Evolutionary conservation across 306 rosid genomes (phyloP).

Genomic region (Quercus dentata): DNA sequence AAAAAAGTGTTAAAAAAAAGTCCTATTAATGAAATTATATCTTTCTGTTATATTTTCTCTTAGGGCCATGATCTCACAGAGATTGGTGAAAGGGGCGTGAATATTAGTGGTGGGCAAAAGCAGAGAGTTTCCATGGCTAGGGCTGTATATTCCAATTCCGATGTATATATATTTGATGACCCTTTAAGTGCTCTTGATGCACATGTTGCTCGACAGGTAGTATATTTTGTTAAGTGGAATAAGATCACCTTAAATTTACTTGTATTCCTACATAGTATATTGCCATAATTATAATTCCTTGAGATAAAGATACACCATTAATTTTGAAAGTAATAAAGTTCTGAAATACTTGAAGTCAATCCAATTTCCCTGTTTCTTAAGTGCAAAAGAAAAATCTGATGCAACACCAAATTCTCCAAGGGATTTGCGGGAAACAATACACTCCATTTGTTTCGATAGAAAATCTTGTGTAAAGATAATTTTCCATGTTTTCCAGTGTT

Average conservation of each 20-base stretch:
- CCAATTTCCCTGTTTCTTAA: neutral
- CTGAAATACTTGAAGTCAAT: neutral
- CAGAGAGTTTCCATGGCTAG: slow-evolving; percentile 93
- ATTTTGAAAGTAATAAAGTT: neutral
- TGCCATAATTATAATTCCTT: neutral
- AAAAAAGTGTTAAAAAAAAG: too few relatives aligned
- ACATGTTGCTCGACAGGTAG: slow-evolving; percentile 81
- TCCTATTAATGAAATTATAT: neutral
- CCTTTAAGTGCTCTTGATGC: slow-evolving; percentile 96
- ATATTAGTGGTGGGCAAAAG: slow-evolving; percentile 95
- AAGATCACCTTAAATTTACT: neutral
- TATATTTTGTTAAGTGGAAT: slow-evolving; percentile 12
- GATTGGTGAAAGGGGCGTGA: slow-evolving; percentile 94
- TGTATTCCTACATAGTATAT: neutral
- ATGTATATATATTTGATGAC: slow-evolving; percentile 82
- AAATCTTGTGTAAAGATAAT: too few relatives aligned
- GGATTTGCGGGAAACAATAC: too few relatives aligned
- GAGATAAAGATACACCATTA: neutral
- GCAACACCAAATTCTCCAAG: too few relatives aligned
- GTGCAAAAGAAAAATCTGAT: neutral
- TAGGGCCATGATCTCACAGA: slow-evolving; percentile 86
- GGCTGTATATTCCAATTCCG: slow-evolving; percentile 81
- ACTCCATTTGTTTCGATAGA: too few relatives aligned
- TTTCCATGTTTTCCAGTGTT: too few relatives aligned
- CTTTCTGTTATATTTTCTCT: slow-evolving; percentile 6